phyloP scores from a whole-genome alignment of 805 yeast species.

The Kuraishia hungarica region DNA sequence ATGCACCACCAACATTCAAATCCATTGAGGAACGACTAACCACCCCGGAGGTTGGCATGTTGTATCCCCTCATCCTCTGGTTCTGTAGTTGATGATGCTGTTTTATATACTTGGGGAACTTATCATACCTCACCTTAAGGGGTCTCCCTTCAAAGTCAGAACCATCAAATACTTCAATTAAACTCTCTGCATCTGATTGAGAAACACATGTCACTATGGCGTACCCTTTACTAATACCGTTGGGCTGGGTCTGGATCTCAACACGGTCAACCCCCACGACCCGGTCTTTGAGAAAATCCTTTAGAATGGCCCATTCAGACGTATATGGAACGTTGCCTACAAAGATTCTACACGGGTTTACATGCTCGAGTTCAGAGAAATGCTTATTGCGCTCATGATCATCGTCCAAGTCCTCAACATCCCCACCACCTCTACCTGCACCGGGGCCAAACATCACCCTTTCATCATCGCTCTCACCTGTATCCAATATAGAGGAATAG shows the following conservation, averaged over 20 bases:
- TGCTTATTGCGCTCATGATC: slow-evolving; percentile 8
- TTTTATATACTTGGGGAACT: slow-evolving; percentile 32
- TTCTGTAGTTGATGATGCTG: slow-evolving; percentile 5
- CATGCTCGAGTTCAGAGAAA: slow-evolving; percentile 21
- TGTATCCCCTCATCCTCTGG: background rate
- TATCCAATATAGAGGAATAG: slow-evolving; percentile 7
- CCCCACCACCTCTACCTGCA: slow-evolving; percentile 11
- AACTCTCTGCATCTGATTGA: slow-evolving; percentile 34
- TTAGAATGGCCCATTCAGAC: slow-evolving; percentile 27
- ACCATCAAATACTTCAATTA: slow-evolving; percentile 44
- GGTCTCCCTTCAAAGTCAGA: slow-evolving; percentile 49
- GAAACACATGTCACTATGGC: slow-evolving; percentile 50
- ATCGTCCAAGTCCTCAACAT: slow-evolving; percentile 12
- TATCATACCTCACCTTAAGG: slow-evolving; percentile 54
- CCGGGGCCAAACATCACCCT: too few species aligned
- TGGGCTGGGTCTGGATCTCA: slow-evolving; percentile 32
- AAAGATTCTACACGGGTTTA: slow-evolving; percentile 36
- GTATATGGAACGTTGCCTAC: slow-evolving; percentile 49
- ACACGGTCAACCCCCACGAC: slow-evolving; percentile 26
- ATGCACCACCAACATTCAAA: too few species aligned
- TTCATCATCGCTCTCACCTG: slow-evolving; percentile 2
- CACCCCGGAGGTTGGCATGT: too few species aligned
- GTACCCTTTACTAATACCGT: slow-evolving; percentile 46
- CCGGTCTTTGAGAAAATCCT: slow-evolving; percentile 21
- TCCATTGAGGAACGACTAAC: too few species aligned